Evolutionary conservation across 2,329 filamentous ascomycete genomes (phyloP).

Genomic region (Colletotrichum musicola): DNA sequence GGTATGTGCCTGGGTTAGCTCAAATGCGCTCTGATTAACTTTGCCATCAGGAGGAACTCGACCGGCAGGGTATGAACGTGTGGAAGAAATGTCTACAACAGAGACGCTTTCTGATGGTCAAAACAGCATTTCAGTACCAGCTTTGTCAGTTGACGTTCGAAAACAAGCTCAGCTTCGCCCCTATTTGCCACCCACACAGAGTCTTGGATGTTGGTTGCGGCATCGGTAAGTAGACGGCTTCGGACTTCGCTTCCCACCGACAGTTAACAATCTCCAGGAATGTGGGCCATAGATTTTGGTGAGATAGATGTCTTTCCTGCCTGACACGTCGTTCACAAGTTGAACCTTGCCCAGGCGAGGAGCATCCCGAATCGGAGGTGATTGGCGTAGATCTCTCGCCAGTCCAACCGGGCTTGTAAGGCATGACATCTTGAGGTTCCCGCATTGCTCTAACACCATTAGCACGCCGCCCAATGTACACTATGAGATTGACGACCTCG

Average conservation of each 20-base stretch:
- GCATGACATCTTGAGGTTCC: not conserved
- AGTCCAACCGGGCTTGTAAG: slow-evolving; percentile 53
- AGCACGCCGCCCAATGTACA: slow-evolving; percentile 57
- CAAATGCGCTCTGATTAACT: slow-evolving; percentile 31
- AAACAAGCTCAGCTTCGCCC: slow-evolving; percentile 59
- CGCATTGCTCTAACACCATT: slow-evolving; percentile 22
- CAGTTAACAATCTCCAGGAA: slow-evolving; percentile 48
- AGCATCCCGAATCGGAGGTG: slow-evolving; percentile 54
- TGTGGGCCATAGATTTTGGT: slow-evolving; percentile 66
- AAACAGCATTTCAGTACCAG: slow-evolving; percentile 50
- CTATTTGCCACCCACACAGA: slow-evolving; percentile 54
- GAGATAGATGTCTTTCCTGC: slow-evolving; percentile 25
- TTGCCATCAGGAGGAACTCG: slow-evolving; percentile 49
- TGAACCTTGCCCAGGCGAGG: slow-evolving; percentile 48
- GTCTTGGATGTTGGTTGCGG: slow-evolving; percentile 66
- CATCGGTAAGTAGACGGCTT: slow-evolving; percentile 50
- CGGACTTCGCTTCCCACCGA: not conserved
- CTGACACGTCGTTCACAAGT: not conserved
- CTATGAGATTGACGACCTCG: slow-evolving; percentile 71
- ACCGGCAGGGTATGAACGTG: slow-evolving; percentile 45
- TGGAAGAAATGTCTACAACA: not conserved
- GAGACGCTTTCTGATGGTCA: not conserved
- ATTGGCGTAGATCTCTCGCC: slow-evolving; percentile 62
- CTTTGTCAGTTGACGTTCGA: slow-evolving; percentile 57
- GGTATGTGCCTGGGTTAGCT: slow-evolving; percentile 36